Evolutionary conservation across 345 rosid species (phyloP).

Genomic region (Eucalyptus pauciflora): DNA sequence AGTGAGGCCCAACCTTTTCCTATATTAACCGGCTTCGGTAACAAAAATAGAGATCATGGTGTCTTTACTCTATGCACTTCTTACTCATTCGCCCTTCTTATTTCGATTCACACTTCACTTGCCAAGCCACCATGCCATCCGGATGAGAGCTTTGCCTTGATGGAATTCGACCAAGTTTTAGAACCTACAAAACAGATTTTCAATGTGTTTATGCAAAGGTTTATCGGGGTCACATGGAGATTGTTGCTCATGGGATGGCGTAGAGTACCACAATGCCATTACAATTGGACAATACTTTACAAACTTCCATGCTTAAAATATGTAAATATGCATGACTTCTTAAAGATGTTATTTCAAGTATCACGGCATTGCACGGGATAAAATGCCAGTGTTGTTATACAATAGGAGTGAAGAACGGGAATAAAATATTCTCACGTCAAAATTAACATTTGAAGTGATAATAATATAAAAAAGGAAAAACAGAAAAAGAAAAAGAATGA

Average conservation of each 20-base stretch:
- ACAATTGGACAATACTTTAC: background rate
- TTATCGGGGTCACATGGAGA: background rate
- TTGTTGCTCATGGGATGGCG: background rate
- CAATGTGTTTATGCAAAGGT: background rate
- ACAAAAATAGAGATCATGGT: background rate
- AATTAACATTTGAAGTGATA: background rate
- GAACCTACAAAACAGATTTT: too few species aligned
- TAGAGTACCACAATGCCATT: background rate
- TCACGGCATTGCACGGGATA: background rate
- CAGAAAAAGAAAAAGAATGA: too few species aligned
- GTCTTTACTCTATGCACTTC: background rate
- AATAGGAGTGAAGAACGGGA: too few species aligned
- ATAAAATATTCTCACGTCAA: background rate
- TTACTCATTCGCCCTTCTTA: background rate
- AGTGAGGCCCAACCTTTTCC: slow-evolving; percentile 31
- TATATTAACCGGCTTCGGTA: background rate
- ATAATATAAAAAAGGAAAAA: too few species aligned
- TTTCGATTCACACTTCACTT: background rate
- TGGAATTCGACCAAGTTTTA: background rate
- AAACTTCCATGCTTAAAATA: background rate
- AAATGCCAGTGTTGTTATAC: background rate
- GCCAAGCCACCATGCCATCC: background rate
- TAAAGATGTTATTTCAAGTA: background rate
- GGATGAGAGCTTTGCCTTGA: background rate
- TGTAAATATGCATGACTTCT: too few species aligned